Percentiles rank a stretch among this genome's conserved stretches.
Conservation (phyloP, 441 rosid genomes). For the Aleurites moluccanus region DNA sequence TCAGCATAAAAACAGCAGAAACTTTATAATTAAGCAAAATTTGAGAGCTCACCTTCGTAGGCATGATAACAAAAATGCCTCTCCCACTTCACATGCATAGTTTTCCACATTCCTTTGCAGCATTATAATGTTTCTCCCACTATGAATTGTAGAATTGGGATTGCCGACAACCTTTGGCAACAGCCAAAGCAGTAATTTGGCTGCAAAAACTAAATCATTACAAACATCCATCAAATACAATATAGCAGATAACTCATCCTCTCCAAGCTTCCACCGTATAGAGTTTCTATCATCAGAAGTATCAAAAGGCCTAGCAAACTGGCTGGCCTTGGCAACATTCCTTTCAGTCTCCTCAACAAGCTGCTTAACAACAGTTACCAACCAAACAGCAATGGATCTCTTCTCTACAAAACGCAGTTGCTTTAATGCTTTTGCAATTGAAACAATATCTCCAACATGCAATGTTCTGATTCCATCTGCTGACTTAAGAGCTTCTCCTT, state of each 20-base stretch:
- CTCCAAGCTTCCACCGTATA: slow-evolving; percentile 86
- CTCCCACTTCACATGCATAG: slow-evolving; percentile 80
- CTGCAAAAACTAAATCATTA: slow-evolving; percentile 72
- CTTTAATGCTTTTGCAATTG: slow-evolving; percentile 77
- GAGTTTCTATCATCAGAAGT: slow-evolving; percentile 66
- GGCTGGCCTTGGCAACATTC: slow-evolving; percentile 58
- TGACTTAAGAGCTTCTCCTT: slow-evolving; percentile 54
- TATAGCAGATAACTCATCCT: slow-evolving; percentile 80
- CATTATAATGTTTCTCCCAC: slow-evolving; percentile 67
- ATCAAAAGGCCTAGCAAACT: slow-evolving; percentile 51
- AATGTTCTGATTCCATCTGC: slow-evolving; percentile 54
- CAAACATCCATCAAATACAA: slow-evolving; percentile 82
- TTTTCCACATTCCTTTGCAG: slow-evolving; percentile 66
- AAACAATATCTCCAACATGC: slow-evolving; percentile 58
- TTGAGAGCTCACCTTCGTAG: slow-evolving; percentile 67
- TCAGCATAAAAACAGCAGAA: not conserved
- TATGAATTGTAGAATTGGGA: slow-evolving; percentile 58
- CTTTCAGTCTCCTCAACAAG: slow-evolving; percentile 86
- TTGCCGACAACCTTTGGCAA: slow-evolving; percentile 72
- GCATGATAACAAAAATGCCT: slow-evolving; percentile 76
- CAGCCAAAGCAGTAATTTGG: slow-evolving; percentile 88
- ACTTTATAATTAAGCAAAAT: slow-evolving; percentile 3
- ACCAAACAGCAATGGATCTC: slow-evolving; percentile 79
- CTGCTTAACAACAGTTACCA: slow-evolving; percentile 65
- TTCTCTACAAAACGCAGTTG: slow-evolving; percentile 78